phyloP scores from a whole-genome alignment of 2,329 filamentous ascomycete genomes.

The Talaromyces sp. region DNA sequence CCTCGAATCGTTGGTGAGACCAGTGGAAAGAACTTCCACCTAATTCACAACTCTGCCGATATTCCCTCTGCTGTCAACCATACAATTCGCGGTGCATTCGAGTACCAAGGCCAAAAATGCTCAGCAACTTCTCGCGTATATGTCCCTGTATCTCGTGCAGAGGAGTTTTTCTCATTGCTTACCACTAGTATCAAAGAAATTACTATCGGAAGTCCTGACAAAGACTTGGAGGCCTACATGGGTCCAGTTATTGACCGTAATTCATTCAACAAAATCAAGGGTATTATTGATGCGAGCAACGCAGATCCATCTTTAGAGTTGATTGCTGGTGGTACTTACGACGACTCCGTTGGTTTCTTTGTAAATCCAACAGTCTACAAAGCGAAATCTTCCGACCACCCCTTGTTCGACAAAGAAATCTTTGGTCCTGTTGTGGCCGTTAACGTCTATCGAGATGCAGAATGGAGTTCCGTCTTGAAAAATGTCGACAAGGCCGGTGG shows the following conservation, averaged over 20 bases:
- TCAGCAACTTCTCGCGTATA: slow-evolving; percentile 77
- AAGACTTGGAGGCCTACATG: slow-evolving; percentile 69
- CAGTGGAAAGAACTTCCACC: slow-evolving; percentile 89
- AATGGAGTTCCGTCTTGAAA: slow-evolving; percentile 54
- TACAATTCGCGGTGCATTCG: slow-evolving; percentile 80
- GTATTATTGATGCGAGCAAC: slow-evolving; percentile 73
- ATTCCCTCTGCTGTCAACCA: slow-evolving; percentile 73
- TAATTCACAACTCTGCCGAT: slow-evolving; percentile 72
- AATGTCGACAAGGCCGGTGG: slow-evolving; percentile 28
- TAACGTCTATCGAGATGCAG: slow-evolving; percentile 71
- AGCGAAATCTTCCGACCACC: slow-evolving; percentile 67
- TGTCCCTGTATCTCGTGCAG: slow-evolving; percentile 69
- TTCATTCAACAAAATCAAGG: slow-evolving; percentile 73
- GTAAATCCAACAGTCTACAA: slow-evolving; percentile 78
- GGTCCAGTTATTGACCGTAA: slow-evolving; percentile 79
- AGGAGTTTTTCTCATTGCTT: slow-evolving; percentile 63
- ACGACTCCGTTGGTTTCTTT: slow-evolving; percentile 73
- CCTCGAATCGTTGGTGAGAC: slow-evolving; percentile 87
- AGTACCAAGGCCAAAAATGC: slow-evolving; percentile 90
- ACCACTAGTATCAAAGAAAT: slow-evolving; percentile 63
- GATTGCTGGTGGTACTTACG: slow-evolving; percentile 69
- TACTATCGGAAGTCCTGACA: slow-evolving; percentile 62
- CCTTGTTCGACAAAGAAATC: slow-evolving; percentile 69
- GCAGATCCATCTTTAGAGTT: slow-evolving; percentile 66
- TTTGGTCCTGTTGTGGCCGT: slow-evolving; percentile 73